phyloP scores from a whole-genome alignment of 2,329 filamentous ascomycete genomes.

The Falciphora oryzae region DNA sequence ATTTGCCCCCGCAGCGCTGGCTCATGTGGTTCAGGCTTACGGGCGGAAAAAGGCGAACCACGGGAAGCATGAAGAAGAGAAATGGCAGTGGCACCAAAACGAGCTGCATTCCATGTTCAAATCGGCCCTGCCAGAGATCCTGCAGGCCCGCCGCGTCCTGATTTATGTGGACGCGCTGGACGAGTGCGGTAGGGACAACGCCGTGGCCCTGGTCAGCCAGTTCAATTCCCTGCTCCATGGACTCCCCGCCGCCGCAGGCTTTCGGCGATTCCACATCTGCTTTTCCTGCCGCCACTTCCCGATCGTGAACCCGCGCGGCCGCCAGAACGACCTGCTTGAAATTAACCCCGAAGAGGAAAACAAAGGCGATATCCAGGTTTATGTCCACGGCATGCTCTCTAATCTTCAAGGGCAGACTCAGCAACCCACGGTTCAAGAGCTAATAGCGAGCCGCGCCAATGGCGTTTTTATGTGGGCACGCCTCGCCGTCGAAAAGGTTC shows the following conservation, averaged over 20 bases:
- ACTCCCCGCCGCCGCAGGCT: conserved; percentile 12
- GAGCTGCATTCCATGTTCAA: conserved; percentile 20
- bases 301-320: conserved; percentile 26
- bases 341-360: conserved; percentile 28
- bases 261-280: no score
- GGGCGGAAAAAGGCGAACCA: neutral
- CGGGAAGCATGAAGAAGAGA: conserved; percentile 13
- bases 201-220: conserved; percentile 14
- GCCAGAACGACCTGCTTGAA: conserved; percentile 16
- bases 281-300: no score
- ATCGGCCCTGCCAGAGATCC: conserved; percentile 16
- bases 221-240: conserved; percentile 21
- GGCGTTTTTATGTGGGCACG: conserved; percentile 32
- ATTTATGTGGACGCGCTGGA: conserved; percentile 31
- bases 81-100: conserved; percentile 23
- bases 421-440: neutral
- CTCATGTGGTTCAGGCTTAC: conserved; percentile 13
- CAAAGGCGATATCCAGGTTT: conserved; percentile 22
- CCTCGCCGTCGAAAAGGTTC: conserved; percentile 21
- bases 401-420: neutral
- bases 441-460: conserved; percentile 21
- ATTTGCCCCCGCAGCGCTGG: conserved; percentile 16
- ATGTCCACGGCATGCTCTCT: conserved; percentile 20
- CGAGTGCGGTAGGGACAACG: conserved; percentile 24
- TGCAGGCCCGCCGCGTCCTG: conserved; percentile 17